Conservation (phyloP, 805 yeast species). For the Saturnispora gosingensis region DNA sequence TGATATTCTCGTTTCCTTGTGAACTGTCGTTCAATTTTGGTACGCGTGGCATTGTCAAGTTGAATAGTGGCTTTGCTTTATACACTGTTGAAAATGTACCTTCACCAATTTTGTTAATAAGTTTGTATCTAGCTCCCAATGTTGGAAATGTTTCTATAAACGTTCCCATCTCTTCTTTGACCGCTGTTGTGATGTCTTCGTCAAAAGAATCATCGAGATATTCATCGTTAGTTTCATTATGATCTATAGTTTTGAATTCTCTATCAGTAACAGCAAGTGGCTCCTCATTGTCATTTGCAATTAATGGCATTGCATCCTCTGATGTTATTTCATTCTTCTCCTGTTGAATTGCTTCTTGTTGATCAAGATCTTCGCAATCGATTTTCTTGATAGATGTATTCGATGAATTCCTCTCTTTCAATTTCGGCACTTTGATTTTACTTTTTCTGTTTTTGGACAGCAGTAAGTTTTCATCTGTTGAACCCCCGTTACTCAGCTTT, state of each 20-base stretch:
- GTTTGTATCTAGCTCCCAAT: slow-evolving; percentile 27
- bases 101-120: slow-evolving; percentile 55
- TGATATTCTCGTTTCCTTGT: background rate
- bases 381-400: background rate
- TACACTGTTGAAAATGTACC: slow-evolving; percentile 77
- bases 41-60: slow-evolving; percentile 9
- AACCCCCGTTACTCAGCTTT: background rate
- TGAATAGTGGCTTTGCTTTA: slow-evolving; percentile 39
- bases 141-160: slow-evolving; percentile 25
- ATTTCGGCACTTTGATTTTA: background rate
- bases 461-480: background rate
- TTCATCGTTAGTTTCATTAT: background rate
- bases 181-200: slow-evolving; percentile 15
- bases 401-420: background rate
- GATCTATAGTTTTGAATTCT: background rate
- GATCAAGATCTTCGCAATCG: background rate
- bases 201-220: slow-evolving; percentile 4
- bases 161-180: slow-evolving; percentile 28
- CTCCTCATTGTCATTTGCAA: background rate
- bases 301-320: too few relatives aligned
- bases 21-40: background rate
- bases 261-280: background rate
- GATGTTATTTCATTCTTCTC: background rate
- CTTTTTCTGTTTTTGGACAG: background rate
- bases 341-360: background rate